A percentile compares a stretch with the other conserved stretches of the same genome.
Evolutionary conservation across 2,329 filamentous ascomycete genomes (phyloP).

Genomic region (Diplodia mutila): DNA sequence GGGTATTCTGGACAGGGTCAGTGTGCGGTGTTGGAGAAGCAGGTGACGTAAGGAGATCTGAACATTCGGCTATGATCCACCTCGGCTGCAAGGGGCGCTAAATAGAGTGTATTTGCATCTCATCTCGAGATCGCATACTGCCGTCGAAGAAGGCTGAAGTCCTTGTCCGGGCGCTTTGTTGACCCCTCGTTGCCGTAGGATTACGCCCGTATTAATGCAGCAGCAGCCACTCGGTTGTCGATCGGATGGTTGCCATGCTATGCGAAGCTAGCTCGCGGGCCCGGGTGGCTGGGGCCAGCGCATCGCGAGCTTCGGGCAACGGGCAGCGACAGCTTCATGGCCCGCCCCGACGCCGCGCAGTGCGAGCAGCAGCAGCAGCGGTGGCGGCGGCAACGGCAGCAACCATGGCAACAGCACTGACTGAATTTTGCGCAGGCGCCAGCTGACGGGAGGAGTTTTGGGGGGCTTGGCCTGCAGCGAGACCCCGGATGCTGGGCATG

Average conservation of each 20-base stretch:
- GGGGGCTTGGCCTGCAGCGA: conserved; percentile 3
- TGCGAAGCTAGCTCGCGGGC: not conserved
- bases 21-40: not conserved
- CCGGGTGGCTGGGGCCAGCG: not conserved
- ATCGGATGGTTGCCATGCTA: not conserved
- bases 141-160: not conserved
- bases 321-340: not conserved
- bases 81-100: conserved; percentile 10
- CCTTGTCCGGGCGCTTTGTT: not conserved
- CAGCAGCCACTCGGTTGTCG: too few species aligned
- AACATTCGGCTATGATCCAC: not conserved
- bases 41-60: conserved; percentile 17
- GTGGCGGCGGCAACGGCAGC: too few species aligned
- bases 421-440: not conserved
- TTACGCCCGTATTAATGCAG: not conserved
- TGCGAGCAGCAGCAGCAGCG: not conserved
- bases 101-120: conserved; percentile 1
- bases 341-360: too few species aligned
- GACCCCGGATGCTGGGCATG: not conserved
- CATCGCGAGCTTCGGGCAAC: not conserved
- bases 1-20: not conserved
- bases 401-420: not conserved
- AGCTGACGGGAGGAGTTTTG: not conserved
- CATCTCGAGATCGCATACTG: too few species aligned
- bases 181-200: not conserved